A percentile compares a stretch with the other conserved stretches of the same genome.
Conservation (phyloP, 768 basidiomycete genomes). For the Podaxis pistillaris region DNA sequence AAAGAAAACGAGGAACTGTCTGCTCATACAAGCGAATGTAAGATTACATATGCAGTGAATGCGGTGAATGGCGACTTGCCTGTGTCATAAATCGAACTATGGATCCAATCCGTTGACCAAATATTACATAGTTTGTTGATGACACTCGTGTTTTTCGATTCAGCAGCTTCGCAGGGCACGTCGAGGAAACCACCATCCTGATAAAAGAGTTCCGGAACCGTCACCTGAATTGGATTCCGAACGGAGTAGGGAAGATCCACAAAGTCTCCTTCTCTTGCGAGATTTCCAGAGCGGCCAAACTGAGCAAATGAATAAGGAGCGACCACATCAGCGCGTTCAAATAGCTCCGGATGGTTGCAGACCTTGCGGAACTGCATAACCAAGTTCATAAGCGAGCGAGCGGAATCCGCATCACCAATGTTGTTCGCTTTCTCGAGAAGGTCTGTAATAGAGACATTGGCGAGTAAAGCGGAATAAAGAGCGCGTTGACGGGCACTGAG, state of each 20-base stretch:
- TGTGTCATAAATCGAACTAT: conserved; percentile 63
- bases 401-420: conserved; percentile 87
- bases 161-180: conserved; percentile 57
- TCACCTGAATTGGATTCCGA: conserved; percentile 79
- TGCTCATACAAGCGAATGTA: conserved; percentile 11
- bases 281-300: conserved; percentile 77
- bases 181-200: conserved; percentile 71
- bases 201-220: conserved; percentile 74
- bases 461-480: conserved; percentile 85
- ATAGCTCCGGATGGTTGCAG: conserved; percentile 98
- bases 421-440: conserved; percentile 91
- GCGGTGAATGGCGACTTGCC: conserved; percentile 38
- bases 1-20: conserved; percentile 72
- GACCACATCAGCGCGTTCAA: conserved; percentile 94
- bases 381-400: conserved; percentile 95
- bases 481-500: conserved; percentile 89
- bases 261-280: conserved; percentile 87
- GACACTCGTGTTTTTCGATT: conserved; percentile 47
- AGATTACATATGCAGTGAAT: neutral
- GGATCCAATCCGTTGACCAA: conserved; percentile 84
- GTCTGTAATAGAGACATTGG: conserved; percentile 93
- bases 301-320: conserved; percentile 89
- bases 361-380: conserved; percentile 99
- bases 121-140: conserved; percentile 79
- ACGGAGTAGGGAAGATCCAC: conserved; percentile 83